These are phyloP conservation scores for Diplodia corticola DNA, from an alignment of 2,329 filamentous ascomycete species.

Conservation along the genomic window DNA sequence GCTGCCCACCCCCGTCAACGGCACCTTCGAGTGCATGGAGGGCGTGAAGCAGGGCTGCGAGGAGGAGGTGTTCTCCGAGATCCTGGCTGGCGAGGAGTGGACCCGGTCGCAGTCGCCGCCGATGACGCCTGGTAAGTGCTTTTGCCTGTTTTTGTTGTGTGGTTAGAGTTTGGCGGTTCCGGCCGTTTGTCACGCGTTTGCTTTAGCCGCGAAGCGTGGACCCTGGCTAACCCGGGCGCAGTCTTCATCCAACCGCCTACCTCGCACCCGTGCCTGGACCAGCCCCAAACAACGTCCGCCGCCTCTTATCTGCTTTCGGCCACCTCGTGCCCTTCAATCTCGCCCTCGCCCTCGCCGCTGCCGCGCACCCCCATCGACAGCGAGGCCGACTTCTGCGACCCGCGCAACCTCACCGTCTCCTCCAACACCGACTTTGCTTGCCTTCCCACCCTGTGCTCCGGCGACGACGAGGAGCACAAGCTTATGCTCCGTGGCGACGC, in stretches of 20 bases:
- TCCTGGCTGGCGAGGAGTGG: conserved; percentile 74
- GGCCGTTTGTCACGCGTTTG: conserved; percentile 16
- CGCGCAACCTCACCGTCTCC: conserved; percentile 79
- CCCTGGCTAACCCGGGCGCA: conserved; percentile 38
- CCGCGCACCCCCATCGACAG: conserved; percentile 68
- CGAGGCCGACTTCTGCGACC: conserved; percentile 86
- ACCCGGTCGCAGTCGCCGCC: conserved; percentile 76
- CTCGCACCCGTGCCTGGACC: conserved; percentile 20
- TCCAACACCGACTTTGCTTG: conserved; percentile 64
- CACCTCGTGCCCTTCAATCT: conserved; percentile 77
- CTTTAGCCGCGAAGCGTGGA: conserved; percentile 20
- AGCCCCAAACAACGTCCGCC: conserved; percentile 43
- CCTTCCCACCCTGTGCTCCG: conserved; percentile 61
- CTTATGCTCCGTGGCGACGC: conserved; percentile 51
- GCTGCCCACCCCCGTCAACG: conserved; percentile 79
- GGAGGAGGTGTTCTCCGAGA: conserved; percentile 68
- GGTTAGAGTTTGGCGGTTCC: background rate
- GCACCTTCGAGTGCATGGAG: conserved; percentile 59
- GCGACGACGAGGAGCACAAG: conserved; percentile 63
- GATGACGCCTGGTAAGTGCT: conserved; percentile 81
- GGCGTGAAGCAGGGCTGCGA: conserved; percentile 61
- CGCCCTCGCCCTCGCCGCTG: conserved; percentile 80
- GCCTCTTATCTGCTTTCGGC: conserved; percentile 67
- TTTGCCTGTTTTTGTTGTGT: background rate
- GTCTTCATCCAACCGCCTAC: conserved; percentile 65